Evolutionary conservation across 1,139 yeast genomes (phyloP).

Genomic region (Candida pseudocylindracea): DNA sequence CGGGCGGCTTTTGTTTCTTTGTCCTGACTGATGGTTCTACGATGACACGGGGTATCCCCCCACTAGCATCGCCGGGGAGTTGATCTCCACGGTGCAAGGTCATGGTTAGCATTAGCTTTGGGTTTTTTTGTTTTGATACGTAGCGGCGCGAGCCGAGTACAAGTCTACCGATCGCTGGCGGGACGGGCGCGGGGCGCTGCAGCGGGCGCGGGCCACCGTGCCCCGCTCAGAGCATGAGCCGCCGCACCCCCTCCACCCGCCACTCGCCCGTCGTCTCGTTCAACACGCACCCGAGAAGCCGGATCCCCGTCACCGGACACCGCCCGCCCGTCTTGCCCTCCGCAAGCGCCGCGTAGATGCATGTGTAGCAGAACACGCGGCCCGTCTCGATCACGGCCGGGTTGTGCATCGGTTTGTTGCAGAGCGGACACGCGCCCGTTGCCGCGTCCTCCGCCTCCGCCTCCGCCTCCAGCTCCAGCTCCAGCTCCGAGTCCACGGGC

Average conservation of each 20-base stretch:
- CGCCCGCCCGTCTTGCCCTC: conserved; percentile 31
- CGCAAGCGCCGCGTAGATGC: conserved; percentile 48
- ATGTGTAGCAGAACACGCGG: conserved; percentile 70
- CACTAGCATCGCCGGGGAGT: no score
- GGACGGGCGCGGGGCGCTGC: no score
- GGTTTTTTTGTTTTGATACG: no score
- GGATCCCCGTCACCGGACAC: conserved; percentile 71
- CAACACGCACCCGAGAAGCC: conserved; percentile 52
- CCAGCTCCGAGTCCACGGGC: conserved; percentile 3
- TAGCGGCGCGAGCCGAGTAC: no score
- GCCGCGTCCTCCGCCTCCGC: no score
- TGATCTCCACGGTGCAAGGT: no score
- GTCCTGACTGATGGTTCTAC: no score
- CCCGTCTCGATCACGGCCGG: conserved; percentile 90
- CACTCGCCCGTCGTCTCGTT: conserved; percentile 33
- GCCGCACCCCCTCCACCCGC: conserved; percentile 56
- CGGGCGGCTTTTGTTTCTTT: no score
- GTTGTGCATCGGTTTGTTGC: conserved; percentile 38
- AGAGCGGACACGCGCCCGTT: conserved; percentile 42
- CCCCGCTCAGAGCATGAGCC: conserved; percentile 21
- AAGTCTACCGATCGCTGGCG: no score
- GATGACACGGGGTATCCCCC: no score
- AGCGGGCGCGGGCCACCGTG: no score
- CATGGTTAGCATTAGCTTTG: no score
- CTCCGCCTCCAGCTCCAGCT: conserved; percentile 7